Evolutionary conservation across 2,329 filamentous ascomycete genomes (phyloP), one percentile per base, ranked within the genome.

Genomic region (Sporothrix protearum): DNA sequence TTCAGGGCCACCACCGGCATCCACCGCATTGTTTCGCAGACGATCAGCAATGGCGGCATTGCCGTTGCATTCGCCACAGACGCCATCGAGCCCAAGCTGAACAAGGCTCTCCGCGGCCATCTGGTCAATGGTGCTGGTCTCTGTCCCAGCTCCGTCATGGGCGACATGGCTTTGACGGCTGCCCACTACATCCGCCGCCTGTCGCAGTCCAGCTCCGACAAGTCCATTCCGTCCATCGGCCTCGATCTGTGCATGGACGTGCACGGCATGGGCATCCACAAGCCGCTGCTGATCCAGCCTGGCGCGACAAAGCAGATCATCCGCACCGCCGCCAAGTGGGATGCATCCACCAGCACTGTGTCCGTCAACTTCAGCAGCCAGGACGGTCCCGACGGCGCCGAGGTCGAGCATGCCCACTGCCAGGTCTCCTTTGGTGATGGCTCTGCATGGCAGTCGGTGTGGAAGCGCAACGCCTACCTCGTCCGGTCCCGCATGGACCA

Each of bases 121-220:
- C 80, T 88, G 76, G 89, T 92, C 77, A 92, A 92, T 76, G 89
- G 88, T 64, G 85, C 86, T 71, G 84, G 87, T 53, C 83, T 92
- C 16, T 91, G 88, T 76, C 89, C 91, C 8, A 91, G 7, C 77
- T 85, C 14, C 83, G 85, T 51, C 22, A 28, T 64, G 59, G 83
- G 79, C 12, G 83, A 85, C 73, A 85, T 85, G 82, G 82, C 82
- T 45, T 80, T 84, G 76, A 81, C 82, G 88, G 51, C 88, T 57
- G 87, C 86, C 75, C 86, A 91, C 77, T 92, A 92, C 76, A 85
- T 89, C 30, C 90, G 89, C 81, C 88, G 88, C 80, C 82, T 90
- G 75, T 79, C 89, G 28, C 84, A 85, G 5, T 88, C 89, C 1
- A 85, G 85, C 30, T 82, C 88, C 75, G 91, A 92, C 74, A 87